Evolutionary conservation across 2,329 filamentous ascomycete species (phyloP), one percentile per base, ranked within the genome.

Genomic region (Periconia digitata): DNA sequence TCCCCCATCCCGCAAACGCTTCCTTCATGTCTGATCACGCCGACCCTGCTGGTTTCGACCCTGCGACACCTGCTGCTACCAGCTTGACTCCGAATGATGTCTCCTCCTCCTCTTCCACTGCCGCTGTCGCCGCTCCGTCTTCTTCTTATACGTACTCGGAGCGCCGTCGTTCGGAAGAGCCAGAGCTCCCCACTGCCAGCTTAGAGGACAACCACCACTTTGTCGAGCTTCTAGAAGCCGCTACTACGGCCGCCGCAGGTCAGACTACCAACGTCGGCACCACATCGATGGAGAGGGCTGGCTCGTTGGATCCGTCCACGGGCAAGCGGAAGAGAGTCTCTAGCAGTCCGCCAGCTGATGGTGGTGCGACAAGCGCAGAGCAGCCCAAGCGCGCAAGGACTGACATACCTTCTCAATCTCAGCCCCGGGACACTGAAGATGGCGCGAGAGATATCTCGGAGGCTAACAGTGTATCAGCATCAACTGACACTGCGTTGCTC

Each of bases 211-310:
- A 60, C 23, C 64, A 63, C 27, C 62, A 67, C 35, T 58, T 72
- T 27, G 67, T 57, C 2, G 67, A 70, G 44, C 50, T 72, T 43
- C 52, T 72, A 4, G 67, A 71, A 44, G 69, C 69, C 54, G 69
- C 67, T 7, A 69, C 62, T 17, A 65, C 66, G 15, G 67, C 67
- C 51, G 64, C 67, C 32, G 42, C 42, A 6, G 62, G 54, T 13
- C 63, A 67, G 43, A 58, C 52, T 44, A 37, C 53, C 17, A 48
- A 58, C 23, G 49, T 46, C 6, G 56, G 59, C 50, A 41, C 54
- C n/a, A 41, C 49, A 39, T 15, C 12, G n/a, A 32, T 32, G 27
- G 27, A 32, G 44, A 51, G n/a, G 41, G 44, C 23, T n/a, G 43
- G 43, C n/a, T n/a, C 22, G 45, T 16, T 12, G 13, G 12, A 17